Evolutionary conservation across 73 alveolate species (phyloP).

Genomic region (Uronychia binucleata): DNA sequence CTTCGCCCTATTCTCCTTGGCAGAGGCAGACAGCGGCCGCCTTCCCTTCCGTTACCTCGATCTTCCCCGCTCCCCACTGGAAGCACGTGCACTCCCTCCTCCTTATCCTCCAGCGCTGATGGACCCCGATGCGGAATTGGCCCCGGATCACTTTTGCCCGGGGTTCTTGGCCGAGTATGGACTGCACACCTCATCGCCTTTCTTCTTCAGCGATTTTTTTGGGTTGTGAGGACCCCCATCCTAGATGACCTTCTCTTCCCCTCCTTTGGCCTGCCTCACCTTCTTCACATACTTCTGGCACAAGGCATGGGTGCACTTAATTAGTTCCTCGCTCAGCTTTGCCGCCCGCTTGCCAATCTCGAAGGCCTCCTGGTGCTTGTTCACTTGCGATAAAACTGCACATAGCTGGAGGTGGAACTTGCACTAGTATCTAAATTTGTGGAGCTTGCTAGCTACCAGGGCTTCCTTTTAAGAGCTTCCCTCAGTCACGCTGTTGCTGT

Average conservation of each 20-base stretch:
- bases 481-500: not conserved
- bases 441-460: not conserved
- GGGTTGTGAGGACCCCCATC: not conserved
- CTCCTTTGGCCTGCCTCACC: not conserved
- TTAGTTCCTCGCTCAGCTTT: constrained; percentile 15
- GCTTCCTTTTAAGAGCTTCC: not conserved
- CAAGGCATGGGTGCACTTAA: not conserved
- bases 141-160: not conserved
- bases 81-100: not conserved
- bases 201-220: not conserved
- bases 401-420: constrained; percentile 75
- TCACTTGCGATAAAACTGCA: constrained; percentile 78
- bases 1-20: not conserved
- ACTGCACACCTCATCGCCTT: not conserved
- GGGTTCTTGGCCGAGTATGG: not conserved
- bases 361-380: constrained; percentile 74
- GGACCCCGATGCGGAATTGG: not conserved
- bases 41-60: not conserved
- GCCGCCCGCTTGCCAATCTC: constrained; percentile 3
- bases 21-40: not conserved
- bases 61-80: not conserved
- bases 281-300: not conserved
- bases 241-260: not conserved
- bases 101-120: not conserved
- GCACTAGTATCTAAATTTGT: not conserved